Conservation (phyloP, 805 yeast genomes). For the Myxozyma monticola region DNA sequence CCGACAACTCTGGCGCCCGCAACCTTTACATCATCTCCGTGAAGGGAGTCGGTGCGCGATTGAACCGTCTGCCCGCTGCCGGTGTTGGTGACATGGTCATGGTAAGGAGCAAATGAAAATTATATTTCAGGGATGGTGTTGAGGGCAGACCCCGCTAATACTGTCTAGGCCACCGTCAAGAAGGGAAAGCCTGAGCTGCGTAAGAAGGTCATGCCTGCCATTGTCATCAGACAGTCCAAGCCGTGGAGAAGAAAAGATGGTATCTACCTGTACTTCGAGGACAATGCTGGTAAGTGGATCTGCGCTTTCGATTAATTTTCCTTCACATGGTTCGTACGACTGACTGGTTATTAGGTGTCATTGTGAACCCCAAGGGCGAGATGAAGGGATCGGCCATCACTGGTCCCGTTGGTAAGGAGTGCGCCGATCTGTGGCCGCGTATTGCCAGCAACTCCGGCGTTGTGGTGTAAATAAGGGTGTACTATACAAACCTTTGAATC, state of each 20-base stretch:
- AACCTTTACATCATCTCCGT: constrained; percentile 98
- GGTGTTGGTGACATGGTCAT: constrained; percentile 99
- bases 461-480: constrained; percentile 94
- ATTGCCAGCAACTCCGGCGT: constrained; percentile 99
- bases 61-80: constrained; percentile 99
- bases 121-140: too few relatives aligned
- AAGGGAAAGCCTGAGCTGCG: constrained; percentile 99
- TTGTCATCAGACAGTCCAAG: constrained; percentile 98
- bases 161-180: constrained; percentile 83
- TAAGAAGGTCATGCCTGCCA: constrained; percentile 99
- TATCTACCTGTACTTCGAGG: constrained; percentile 98
- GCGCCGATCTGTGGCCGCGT: constrained; percentile 99
- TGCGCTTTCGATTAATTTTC: not conserved
- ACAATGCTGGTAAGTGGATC: constrained; percentile 63
- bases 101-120: constrained; percentile 42
- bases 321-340: not conserved
- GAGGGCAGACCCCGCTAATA: too few relatives aligned
- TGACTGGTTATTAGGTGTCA: constrained; percentile 67
- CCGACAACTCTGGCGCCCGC: constrained; percentile 99
- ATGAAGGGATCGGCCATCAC: constrained; percentile 99
- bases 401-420: constrained; percentile 99
- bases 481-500: too few relatives aligned
- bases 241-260: constrained; percentile 99
- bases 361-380: constrained; percentile 99
- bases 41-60: constrained; percentile 99